A percentile compares a stretch with the other conserved stretches of the same genome.
Conservation (phyloP, 345 rosid species). For the Eutrema yunnanense region DNA sequence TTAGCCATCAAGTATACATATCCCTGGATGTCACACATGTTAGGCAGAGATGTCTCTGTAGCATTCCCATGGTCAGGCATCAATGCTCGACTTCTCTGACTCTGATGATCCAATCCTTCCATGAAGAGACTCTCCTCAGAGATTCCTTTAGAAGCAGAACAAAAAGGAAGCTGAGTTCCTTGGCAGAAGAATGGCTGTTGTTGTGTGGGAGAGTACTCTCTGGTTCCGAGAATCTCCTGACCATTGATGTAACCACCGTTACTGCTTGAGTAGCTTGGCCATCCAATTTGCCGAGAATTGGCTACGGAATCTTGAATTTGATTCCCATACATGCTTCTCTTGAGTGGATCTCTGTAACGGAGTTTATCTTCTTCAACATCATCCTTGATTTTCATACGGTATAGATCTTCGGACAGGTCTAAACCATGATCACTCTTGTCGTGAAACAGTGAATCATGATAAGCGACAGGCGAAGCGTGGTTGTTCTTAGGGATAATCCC, state of each 20-base stretch:
- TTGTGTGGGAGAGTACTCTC: background rate
- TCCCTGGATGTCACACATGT: slow-evolving; percentile 36
- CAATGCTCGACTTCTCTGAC: slow-evolving; percentile 15
- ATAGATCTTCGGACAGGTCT: slow-evolving; percentile 23
- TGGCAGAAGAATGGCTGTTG: slow-evolving; percentile 17
- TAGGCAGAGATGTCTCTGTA: slow-evolving; percentile 13
- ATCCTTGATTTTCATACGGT: slow-evolving; percentile 6
- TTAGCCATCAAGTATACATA: slow-evolving; percentile 40
- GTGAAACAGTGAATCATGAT: background rate
- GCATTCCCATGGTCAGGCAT: slow-evolving; percentile 3
- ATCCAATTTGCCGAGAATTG: slow-evolving; percentile 1
- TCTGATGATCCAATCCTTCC: slow-evolving; percentile 17
- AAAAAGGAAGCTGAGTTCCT: slow-evolving; percentile 9
- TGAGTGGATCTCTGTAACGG: background rate
- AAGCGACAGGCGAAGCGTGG: background rate
- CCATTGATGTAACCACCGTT: background rate
- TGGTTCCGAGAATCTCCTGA: background rate
- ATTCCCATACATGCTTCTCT: slow-evolving; percentile 14
- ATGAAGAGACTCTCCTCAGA: slow-evolving; percentile 31
- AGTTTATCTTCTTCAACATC: slow-evolving; percentile 1
- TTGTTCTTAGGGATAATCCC: background rate
- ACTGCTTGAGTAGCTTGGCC: slow-evolving; percentile 18
- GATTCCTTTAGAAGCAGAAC: slow-evolving; percentile 10
- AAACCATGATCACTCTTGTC: background rate
- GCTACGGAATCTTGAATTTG: slow-evolving; percentile 6